Evolutionary conservation across 495 filamentous ascomycete species (phyloP).

Genomic region (Penicillium salamii): DNA sequence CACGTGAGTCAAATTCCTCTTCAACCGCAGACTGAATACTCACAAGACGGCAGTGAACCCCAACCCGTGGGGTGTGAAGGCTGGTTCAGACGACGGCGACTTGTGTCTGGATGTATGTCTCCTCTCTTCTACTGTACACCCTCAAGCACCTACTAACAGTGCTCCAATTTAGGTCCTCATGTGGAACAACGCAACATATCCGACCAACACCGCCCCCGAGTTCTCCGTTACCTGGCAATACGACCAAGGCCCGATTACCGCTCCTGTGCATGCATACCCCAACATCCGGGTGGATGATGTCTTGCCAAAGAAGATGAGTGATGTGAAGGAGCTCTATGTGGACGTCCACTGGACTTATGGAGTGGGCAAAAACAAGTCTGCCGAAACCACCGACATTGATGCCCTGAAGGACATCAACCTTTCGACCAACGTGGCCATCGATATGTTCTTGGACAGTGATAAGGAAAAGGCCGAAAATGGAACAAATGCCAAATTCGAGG

Average conservation of each 20-base stretch:
- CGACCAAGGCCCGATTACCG: conserved; percentile 12
- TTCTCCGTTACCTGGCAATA: conserved; percentile 41
- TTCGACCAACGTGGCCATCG: conserved; percentile 43
- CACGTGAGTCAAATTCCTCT: conserved; percentile 16
- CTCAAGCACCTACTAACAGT: conserved; percentile 4
- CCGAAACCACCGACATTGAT: conserved; percentile 8
- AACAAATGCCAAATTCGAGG: conserved; percentile 34
- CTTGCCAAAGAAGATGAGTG: conserved; percentile 20
- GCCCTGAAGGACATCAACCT: conserved; percentile 17
- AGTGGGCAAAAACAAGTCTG: conserved; percentile 23
- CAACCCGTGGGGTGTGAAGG: conserved; percentile 34
- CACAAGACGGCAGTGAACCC: conserved; percentile 24
- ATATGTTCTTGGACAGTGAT: conserved; percentile 45
- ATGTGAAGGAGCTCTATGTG: conserved; percentile 21
- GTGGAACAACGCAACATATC: conserved; percentile 33
- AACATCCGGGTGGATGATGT: conserved; percentile 29
- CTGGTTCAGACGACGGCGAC: not conserved
- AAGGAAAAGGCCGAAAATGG: conserved; percentile 22
- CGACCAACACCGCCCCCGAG: conserved; percentile 30
- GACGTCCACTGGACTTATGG: conserved; percentile 38
- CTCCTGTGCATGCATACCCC: conserved; percentile 39
- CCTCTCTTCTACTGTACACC: not conserved
- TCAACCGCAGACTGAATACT: not conserved
- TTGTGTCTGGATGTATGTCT: conserved; percentile 32
- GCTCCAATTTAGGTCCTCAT: conserved; percentile 25